Percentiles rank a stretch among this genome's conserved stretches.
phyloP scores from a whole-genome alignment of 2,329 filamentous ascomycete species.

The Salinomyces thailandicus region DNA sequence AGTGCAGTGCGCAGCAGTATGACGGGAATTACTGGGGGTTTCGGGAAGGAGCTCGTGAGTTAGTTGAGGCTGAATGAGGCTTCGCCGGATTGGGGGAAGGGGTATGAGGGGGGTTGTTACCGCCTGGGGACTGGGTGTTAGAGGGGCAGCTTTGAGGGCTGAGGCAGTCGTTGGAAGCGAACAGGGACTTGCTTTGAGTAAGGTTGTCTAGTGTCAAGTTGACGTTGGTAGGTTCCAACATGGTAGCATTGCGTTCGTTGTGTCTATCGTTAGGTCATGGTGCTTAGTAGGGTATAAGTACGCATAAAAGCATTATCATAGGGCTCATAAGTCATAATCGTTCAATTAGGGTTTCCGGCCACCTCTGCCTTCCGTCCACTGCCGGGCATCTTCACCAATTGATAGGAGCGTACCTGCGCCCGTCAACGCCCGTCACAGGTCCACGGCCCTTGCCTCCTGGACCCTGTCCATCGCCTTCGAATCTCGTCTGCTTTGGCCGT shows the following conservation, averaged over 20 bases:
- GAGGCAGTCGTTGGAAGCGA: constrained; percentile 5
- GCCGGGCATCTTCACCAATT: constrained; percentile 8
- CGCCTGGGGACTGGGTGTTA: constrained; percentile 6
- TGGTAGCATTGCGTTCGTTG: too few relatives aligned
- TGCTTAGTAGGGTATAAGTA: too few relatives aligned
- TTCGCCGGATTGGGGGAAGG: constrained; percentile 3
- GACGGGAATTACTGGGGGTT: constrained; percentile 4
- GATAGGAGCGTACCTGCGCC: constrained; percentile 13
- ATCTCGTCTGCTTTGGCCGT: constrained; percentile 14
- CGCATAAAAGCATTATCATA: too few relatives aligned
- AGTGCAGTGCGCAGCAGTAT: constrained; percentile 4
- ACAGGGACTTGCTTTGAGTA: too few relatives aligned
- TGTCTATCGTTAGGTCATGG: too few relatives aligned
- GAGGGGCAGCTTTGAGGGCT: constrained; percentile 4
- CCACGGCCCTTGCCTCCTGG: not conserved
- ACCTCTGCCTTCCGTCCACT: too few relatives aligned
- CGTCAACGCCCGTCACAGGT: constrained; percentile 11
- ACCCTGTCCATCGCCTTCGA: constrained; percentile 7
- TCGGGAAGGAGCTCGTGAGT: constrained; percentile 5
- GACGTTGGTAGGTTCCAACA: too few relatives aligned
- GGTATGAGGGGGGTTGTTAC: constrained; percentile 4
- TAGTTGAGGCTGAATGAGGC: constrained; percentile 5
- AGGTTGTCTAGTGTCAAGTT: too few relatives aligned
- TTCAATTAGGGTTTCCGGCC: too few relatives aligned
- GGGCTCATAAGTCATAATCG: too few relatives aligned